A percentile compares a stretch with the other conserved stretches of the same genome.
These are phyloP conservation scores for Trifolium dubium DNA, from an alignment of 306 rosid genomes.

Conservation along the genomic window DNA sequence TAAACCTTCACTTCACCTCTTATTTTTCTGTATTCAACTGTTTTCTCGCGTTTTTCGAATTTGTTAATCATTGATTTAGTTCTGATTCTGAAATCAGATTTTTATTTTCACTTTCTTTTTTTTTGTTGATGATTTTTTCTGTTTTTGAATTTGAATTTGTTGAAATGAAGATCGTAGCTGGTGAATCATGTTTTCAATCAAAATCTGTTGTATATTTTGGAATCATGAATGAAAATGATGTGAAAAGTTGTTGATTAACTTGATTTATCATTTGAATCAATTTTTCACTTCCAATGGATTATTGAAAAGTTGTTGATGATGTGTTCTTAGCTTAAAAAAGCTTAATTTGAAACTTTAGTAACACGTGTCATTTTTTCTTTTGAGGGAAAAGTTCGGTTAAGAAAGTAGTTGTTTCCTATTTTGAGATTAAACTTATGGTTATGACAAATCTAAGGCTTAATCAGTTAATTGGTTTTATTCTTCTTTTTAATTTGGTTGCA, in stretches of 20 bases:
- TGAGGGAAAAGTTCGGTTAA: slow-evolving; percentile 27
- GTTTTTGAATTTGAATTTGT: slow-evolving; percentile 23
- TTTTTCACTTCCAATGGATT: slow-evolving; percentile 26
- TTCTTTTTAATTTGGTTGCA: slow-evolving; percentile 28
- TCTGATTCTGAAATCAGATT: slow-evolving; percentile 39
- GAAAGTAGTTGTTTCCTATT: slow-evolving; percentile 9
- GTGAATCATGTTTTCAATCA: slow-evolving; percentile 39
- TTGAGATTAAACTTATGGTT: slow-evolving; percentile 16
- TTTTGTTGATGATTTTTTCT: slow-evolving; percentile 33
- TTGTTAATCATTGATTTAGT: slow-evolving; percentile 21
- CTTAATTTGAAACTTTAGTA: slow-evolving; percentile 32
- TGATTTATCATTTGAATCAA: slow-evolving; percentile 30
- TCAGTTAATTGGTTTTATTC: not conserved
- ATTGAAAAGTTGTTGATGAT: slow-evolving; percentile 34
- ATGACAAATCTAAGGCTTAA: slow-evolving; percentile 20
- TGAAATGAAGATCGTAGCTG: slow-evolving; percentile 38
- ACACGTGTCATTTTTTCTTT: slow-evolving; percentile 1
- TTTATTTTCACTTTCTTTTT: not conserved
- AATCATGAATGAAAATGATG: slow-evolving; percentile 5
- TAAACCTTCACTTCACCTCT: slow-evolving; percentile 26
- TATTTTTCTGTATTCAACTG: slow-evolving; percentile 12
- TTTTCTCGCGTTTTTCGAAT: not conserved
- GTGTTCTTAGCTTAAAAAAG: slow-evolving; percentile 11
- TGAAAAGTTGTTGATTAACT: slow-evolving; percentile 22
- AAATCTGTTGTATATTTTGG: slow-evolving; percentile 1